Conservation (phyloP, 306 rosid species). For the Prunus mongolica region DNA sequence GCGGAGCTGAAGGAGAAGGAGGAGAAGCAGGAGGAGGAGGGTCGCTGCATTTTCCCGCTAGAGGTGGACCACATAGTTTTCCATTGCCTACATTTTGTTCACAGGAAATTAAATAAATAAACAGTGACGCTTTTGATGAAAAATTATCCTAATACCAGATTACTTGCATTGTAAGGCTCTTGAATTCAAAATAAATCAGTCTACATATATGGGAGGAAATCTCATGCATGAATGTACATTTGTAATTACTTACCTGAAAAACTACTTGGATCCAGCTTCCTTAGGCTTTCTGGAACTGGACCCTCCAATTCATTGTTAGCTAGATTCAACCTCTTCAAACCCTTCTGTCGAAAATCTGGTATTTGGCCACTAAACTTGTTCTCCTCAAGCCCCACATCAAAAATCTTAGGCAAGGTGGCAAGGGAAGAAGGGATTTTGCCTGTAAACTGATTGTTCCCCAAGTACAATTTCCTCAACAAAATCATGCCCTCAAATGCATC, state of each 20-base stretch:
- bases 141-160: neutral
- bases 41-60: conserved; percentile 29
- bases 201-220: neutral
- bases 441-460: conserved; percentile 51
- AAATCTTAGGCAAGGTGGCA: conserved; percentile 43
- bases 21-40: neutral
- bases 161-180: neutral
- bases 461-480: conserved; percentile 44
- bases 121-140: neutral
- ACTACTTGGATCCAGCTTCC: conserved; percentile 23
- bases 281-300: conserved; percentile 56
- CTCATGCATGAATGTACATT: neutral
- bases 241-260: conserved; percentile 45
- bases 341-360: conserved; percentile 40
- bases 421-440: conserved; percentile 81
- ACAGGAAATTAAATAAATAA: neutral
- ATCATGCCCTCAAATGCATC: conserved; percentile 52
- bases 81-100: conserved; percentile 39
- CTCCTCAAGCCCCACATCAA: conserved; percentile 46
- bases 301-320: conserved; percentile 69
- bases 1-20: neutral
- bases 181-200: neutral
- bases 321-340: conserved; percentile 42
- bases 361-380: conserved; percentile 78
- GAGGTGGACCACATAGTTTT: conserved; percentile 64